Conservation (phyloP, 768 basidiomycete genomes). For the Pisolithus microcarpus region DNA sequence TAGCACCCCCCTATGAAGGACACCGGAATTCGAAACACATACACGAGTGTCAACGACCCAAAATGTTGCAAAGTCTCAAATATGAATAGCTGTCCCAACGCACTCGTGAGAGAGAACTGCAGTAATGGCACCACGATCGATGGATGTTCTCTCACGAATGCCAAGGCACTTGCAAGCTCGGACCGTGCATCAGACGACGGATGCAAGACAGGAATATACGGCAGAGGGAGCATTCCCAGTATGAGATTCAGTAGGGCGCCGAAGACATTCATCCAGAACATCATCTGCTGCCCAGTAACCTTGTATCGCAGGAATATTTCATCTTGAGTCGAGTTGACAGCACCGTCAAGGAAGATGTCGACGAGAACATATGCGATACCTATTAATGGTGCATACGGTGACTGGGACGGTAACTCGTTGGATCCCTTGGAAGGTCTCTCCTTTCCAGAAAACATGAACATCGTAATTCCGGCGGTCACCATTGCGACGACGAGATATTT, state of each 20-base stretch:
- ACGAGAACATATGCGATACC: slow-evolving; percentile 72
- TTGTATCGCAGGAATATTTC: slow-evolving; percentile 82
- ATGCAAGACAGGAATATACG: slow-evolving; percentile 76
- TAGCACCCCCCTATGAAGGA: slow-evolving; percentile 1
- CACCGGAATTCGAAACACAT: slow-evolving; percentile 23
- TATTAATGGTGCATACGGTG: slow-evolving; percentile 53
- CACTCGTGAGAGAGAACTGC: slow-evolving; percentile 85
- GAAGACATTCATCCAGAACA: slow-evolving; percentile 95
- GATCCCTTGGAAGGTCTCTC: slow-evolving; percentile 37
- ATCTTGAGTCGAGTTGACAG: slow-evolving; percentile 94
- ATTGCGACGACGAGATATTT: slow-evolving; percentile 94
- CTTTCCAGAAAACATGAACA: slow-evolving; percentile 87
- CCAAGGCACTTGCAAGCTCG: slow-evolving; percentile 62
- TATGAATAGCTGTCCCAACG: slow-evolving; percentile 94
- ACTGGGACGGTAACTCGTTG: slow-evolving; percentile 28
- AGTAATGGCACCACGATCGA: slow-evolving; percentile 62
- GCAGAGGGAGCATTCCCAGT: slow-evolving; percentile 69
- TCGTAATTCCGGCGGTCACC: slow-evolving; percentile 84
- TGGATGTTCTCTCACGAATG: slow-evolving; percentile 75
- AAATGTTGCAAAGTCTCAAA: slow-evolving; percentile 93
- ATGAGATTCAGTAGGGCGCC: slow-evolving; percentile 65
- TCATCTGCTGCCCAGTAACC: slow-evolving; percentile 92
- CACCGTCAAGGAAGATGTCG: slow-evolving; percentile 88
- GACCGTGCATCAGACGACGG: slow-evolving; percentile 52
- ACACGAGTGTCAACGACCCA: slow-evolving; percentile 85